Conservation (phyloP, 1,284 basidiomycete genomes). For the Ustilago vetiveriae region DNA sequence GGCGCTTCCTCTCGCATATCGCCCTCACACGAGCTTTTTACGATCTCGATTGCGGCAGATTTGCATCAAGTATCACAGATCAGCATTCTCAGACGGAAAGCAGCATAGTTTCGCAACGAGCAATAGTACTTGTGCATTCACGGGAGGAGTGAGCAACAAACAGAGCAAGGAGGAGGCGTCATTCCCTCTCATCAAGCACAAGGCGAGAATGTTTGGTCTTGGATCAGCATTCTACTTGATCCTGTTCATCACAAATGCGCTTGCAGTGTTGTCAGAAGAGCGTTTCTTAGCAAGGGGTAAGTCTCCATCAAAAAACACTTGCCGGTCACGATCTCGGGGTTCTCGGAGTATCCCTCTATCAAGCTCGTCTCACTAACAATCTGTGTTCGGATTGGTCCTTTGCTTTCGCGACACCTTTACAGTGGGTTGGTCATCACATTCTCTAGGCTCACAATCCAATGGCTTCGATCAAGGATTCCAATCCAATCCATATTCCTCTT, state of each 20-base stretch:
- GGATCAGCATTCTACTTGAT: conserved; percentile 69
- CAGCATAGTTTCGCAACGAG: too few species aligned
- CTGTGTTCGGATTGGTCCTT: not conserved
- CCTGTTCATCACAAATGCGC: conserved; percentile 87
- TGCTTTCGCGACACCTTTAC: not conserved
- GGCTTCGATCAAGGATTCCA: conserved; percentile 46
- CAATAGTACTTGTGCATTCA: too few species aligned
- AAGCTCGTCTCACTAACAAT: not conserved
- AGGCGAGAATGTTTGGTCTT: conserved; percentile 50
- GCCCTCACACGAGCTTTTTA: too few species aligned
- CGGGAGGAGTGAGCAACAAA: too few species aligned
- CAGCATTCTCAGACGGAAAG: too few species aligned
- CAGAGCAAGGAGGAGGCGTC: too few species aligned
- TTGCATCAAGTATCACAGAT: too few species aligned
- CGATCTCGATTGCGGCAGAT: too few species aligned
- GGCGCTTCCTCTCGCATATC: too few species aligned
- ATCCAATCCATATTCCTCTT: conserved; percentile 14
- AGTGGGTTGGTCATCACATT: conserved; percentile 86
- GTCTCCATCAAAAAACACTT: conserved; percentile 69
- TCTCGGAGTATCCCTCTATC: too few species aligned
- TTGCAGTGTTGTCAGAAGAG: conserved; percentile 93
- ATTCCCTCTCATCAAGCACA: too few species aligned
- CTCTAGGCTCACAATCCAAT: conserved; percentile 12
- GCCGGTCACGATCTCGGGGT: too few species aligned
- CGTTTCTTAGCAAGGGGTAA: conserved; percentile 89